Conservation (phyloP, 2,329 filamentous ascomycete genomes). For the Capronia coronata region DNA sequence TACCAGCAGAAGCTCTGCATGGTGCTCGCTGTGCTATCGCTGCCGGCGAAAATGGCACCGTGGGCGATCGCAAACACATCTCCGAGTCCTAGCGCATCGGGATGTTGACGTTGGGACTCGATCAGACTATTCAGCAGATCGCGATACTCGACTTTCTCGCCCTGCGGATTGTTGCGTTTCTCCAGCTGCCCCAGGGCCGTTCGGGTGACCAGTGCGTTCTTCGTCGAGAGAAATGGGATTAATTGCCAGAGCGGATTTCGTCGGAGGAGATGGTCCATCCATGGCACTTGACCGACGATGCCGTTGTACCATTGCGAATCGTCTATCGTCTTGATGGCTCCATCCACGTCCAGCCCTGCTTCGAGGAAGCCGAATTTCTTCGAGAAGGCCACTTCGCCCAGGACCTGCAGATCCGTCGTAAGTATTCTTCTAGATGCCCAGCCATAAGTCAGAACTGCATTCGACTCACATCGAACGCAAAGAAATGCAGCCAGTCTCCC, state of each 20-base stretch:
- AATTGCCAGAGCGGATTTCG: slow-evolving; percentile 47
- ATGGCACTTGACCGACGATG: slow-evolving; percentile 32
- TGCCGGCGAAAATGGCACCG: slow-evolving; percentile 47
- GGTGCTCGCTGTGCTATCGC: slow-evolving; percentile 55
- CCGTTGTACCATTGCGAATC: slow-evolving; percentile 33
- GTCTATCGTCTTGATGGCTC: slow-evolving; percentile 49
- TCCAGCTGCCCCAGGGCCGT: slow-evolving; percentile 42
- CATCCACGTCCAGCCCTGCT: slow-evolving; percentile 46
- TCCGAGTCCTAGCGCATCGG: slow-evolving; percentile 44
- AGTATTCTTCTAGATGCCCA: not conserved
- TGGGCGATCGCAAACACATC: slow-evolving; percentile 54
- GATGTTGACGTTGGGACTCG: slow-evolving; percentile 48
- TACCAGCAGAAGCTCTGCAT: slow-evolving; percentile 54
- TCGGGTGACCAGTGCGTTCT: slow-evolving; percentile 46
- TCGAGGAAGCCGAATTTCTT: slow-evolving; percentile 49
- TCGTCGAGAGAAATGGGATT: slow-evolving; percentile 41
- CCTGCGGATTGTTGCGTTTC: slow-evolving; percentile 38
- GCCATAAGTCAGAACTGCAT: too few relatives aligned
- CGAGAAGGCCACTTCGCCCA: slow-evolving; percentile 36
- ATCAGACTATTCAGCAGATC: slow-evolving; percentile 50
- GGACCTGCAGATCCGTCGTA: slow-evolving; percentile 25
- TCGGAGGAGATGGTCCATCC: slow-evolving; percentile 45
- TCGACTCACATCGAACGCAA: slow-evolving; percentile 31
- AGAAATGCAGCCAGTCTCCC: slow-evolving; percentile 37
- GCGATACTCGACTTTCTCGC: slow-evolving; percentile 42